Conservation (phyloP, 768 basidiomycete genomes). For the Rhodotorula paludigena region DNA sequence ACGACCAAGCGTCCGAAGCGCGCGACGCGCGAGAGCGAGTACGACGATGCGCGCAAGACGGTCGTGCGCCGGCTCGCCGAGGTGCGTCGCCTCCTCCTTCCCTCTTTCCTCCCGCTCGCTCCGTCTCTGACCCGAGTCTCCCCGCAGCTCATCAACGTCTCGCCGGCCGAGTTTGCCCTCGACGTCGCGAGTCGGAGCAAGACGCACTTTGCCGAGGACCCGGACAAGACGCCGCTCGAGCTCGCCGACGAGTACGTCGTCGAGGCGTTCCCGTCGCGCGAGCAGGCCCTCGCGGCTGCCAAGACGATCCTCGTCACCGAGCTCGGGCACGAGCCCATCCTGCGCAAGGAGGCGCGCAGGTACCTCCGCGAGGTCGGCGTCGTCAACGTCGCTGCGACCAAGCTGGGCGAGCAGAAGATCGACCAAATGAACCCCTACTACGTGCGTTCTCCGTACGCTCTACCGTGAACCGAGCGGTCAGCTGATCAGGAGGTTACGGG, state of each 20-base stretch:
- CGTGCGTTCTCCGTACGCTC: constrained; percentile 44
- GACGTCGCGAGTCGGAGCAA: constrained; percentile 56
- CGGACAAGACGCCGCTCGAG: constrained; percentile 67
- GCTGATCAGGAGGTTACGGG: neutral
- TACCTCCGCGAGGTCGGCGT: constrained; percentile 68
- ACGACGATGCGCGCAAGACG: constrained; percentile 76
- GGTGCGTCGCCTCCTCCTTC: constrained; percentile 49
- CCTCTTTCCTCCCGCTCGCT: neutral
- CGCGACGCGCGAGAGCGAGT: constrained; percentile 76
- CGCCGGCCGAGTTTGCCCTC: constrained; percentile 73
- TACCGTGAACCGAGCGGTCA: constrained; percentile 7
- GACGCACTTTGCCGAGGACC: constrained; percentile 70
- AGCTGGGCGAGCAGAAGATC: constrained; percentile 61
- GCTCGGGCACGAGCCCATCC: constrained; percentile 83
- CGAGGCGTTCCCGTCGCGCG: constrained; percentile 7
- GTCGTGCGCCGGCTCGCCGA: constrained; percentile 71
- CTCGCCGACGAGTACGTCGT: constrained; percentile 76
- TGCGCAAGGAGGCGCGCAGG: constrained; percentile 70
- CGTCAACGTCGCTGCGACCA: constrained; percentile 77
- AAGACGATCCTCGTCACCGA: constrained; percentile 77
- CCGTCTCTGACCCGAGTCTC: neutral
- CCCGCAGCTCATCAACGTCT: constrained; percentile 72
- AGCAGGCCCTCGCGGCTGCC: constrained; percentile 41
- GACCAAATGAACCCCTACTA: constrained; percentile 53
- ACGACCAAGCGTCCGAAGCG: constrained; percentile 55